Evolutionary conservation across 1,284 basidiomycete genomes (phyloP).

Genomic region (Tilletia walkeri): DNA sequence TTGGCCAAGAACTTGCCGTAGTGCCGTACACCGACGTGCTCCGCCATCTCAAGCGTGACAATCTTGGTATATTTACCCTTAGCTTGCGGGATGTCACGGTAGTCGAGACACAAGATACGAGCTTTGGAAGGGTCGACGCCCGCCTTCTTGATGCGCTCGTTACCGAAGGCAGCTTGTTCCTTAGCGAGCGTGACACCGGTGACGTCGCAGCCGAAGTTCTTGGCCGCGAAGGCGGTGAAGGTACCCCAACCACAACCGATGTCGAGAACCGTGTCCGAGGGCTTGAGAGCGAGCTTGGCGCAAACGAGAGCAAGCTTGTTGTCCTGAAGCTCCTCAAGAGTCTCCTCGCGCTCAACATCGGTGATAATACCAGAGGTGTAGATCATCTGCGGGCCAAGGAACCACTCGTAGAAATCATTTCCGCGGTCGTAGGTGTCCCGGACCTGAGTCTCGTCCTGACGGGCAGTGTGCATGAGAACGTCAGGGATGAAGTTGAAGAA

Average conservation of each 20-base stretch:
- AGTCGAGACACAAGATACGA: conserved; percentile 90
- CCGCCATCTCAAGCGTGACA: conserved; percentile 96
- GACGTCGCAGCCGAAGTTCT: conserved; percentile 92
- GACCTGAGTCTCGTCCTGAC: conserved; percentile 92
- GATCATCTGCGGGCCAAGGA: conserved; percentile 92
- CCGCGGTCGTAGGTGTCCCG: conserved; percentile 96
- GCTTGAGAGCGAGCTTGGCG: conserved; percentile 84
- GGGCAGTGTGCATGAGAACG: conserved; percentile 82
- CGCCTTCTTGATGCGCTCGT: conserved; percentile 78
- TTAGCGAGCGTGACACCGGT: conserved; percentile 90
- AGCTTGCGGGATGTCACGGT: conserved; percentile 81
- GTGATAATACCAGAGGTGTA: conserved; percentile 91
- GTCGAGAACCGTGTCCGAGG: conserved; percentile 79
- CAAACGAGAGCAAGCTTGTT: conserved; percentile 96
- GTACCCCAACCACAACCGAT: conserved; percentile 99
- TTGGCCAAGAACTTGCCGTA: conserved; percentile 86
- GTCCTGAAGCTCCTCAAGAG: conserved; percentile 93
- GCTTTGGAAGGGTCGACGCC: conserved; percentile 74
- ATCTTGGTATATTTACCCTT: conserved; percentile 86
- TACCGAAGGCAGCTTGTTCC: conserved; percentile 91
- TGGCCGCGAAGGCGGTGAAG: conserved; percentile 86
- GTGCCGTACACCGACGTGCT: conserved; percentile 85
- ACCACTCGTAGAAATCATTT: conserved; percentile 92
- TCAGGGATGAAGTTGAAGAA: conserved; percentile 84
- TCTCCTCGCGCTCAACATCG: conserved; percentile 73